Evolutionary conservation across 2,329 filamentous ascomycete species (phyloP).

Genomic region (Xylaria hypoxylon): DNA sequence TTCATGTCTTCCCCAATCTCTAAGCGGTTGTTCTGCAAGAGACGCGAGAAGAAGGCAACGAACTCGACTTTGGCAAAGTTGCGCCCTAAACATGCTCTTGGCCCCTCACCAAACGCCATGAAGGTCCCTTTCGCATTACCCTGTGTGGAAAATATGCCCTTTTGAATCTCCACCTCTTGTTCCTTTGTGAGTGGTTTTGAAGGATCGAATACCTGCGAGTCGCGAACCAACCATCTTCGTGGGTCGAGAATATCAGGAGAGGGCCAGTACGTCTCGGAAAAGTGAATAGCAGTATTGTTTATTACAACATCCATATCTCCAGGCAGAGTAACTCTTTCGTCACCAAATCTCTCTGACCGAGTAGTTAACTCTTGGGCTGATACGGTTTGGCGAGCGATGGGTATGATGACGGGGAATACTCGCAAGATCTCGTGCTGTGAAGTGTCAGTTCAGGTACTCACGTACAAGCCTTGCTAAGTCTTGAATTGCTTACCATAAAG

Average conservation of each 20-base stretch:
- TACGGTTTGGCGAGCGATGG: slow-evolving; percentile 19
- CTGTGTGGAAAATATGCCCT: slow-evolving; percentile 4
- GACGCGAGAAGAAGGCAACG: slow-evolving; percentile 21
- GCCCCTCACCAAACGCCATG: slow-evolving; percentile 26
- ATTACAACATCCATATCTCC: slow-evolving; percentile 19
- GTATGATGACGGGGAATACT: slow-evolving; percentile 22
- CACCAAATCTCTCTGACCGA: background rate
- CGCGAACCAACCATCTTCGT: slow-evolving; percentile 16
- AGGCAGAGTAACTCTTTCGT: slow-evolving; percentile 2
- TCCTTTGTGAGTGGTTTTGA: slow-evolving; percentile 4
- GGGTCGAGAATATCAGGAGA: slow-evolving; percentile 24
- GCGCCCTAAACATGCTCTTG: slow-evolving; percentile 24
- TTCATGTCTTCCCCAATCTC: background rate
- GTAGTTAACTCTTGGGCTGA: slow-evolving; percentile 9
- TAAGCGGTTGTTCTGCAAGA: slow-evolving; percentile 10
- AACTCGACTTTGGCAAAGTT: slow-evolving; percentile 31
- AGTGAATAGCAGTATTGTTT: slow-evolving; percentile 27
- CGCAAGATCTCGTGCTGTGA: slow-evolving; percentile 18
- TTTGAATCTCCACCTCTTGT: slow-evolving; percentile 16
- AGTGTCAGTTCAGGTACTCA: background rate
- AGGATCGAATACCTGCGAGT: slow-evolving; percentile 13
- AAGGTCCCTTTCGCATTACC: slow-evolving; percentile 17
- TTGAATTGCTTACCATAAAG: slow-evolving; percentile 15
- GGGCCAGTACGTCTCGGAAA: slow-evolving; percentile 20
- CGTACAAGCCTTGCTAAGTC: background rate